Percentiles rank a stretch among this genome's conserved stretches.
Evolutionary conservation across 2,329 filamentous ascomycete genomes (phyloP).

Genomic region (Pezicula carpinea): DNA sequence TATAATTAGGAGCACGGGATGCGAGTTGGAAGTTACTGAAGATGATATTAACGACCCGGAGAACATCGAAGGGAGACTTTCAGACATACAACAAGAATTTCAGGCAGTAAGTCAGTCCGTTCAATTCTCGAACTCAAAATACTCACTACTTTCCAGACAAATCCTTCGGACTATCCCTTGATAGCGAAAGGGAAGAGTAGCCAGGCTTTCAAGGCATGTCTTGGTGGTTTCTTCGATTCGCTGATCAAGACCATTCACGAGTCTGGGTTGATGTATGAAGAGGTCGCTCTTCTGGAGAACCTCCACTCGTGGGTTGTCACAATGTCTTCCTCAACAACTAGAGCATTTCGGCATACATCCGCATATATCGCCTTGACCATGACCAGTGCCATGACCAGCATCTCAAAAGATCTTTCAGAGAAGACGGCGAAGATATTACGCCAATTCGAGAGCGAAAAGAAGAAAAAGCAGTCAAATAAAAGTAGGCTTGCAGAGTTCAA

Average conservation of each 20-base stretch:
- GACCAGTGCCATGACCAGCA: constrained; percentile 69
- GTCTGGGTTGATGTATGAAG: constrained; percentile 75
- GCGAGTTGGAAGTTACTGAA: constrained; percentile 69
- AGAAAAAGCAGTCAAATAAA: constrained; percentile 73
- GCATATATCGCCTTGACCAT: constrained; percentile 80
- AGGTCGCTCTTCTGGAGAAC: constrained; percentile 76
- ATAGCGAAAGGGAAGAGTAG: constrained; percentile 76
- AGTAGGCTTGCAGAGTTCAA: constrained; percentile 70
- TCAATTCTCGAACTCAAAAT: neutral
- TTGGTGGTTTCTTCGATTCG: constrained; percentile 74
- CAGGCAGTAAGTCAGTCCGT: constrained; percentile 56
- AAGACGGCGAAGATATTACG: constrained; percentile 72
- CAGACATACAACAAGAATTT: constrained; percentile 84
- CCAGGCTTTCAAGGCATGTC: constrained; percentile 69
- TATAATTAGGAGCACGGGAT: constrained; percentile 69
- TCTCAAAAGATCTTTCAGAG: constrained; percentile 66
- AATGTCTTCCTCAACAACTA: constrained; percentile 82
- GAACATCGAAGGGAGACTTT: constrained; percentile 71
- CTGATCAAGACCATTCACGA: constrained; percentile 76
- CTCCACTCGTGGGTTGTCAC: constrained; percentile 84
- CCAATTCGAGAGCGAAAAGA: constrained; percentile 73
- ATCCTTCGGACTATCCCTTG: constrained; percentile 86
- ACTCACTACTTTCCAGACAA: constrained; percentile 43
- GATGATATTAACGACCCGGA: constrained; percentile 89
- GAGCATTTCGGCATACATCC: constrained; percentile 91